Base-by-base conservation (phyloP, 2,329 filamentous ascomycete genomes). In the Cordyceps farinosa region DNA sequence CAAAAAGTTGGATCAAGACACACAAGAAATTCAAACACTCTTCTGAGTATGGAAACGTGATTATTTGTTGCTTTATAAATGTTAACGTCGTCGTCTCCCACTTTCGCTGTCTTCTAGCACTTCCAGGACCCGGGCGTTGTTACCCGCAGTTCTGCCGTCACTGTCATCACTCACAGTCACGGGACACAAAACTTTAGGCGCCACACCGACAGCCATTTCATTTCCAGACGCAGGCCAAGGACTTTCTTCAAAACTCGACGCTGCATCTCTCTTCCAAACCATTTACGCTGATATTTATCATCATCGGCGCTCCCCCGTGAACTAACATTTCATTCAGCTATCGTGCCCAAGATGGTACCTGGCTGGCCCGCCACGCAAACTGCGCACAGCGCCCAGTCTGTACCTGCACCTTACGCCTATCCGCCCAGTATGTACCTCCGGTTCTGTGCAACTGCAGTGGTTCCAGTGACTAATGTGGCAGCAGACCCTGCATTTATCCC, bases 401-500 rank as follows among this genome's bases (percentile, higher is more conserved):
- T 73, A 60, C 69, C 75, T 5, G 65, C 72, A 45, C 69, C 74
- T 15, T 78, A 78, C 66, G 71, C 73, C 60, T 80, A 79, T 66
- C 71, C 74, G 65, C 67, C 74, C 62, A 77, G 76, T 78, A 70
- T 66, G 77, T 74, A 53, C 64, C 48, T 55, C 58, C 34, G 56
- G 56, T 64, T 51, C 60, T 45, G 48, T 47, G 36, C 29, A 34
- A 51, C 47, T 27, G n/a, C 3, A 36, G 29, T 11, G 11, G 22
- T 52, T 34, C 32, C 8, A 22, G 51, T 40, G 44, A 30, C 72
- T 77, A 66, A 76, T 65, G 40, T 40, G 13, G 42, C 36, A 7
- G n/a, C 62, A 76, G 78, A 80, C 67, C 81, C 84, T 70, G 85
- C 85, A 65, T 88, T 83, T 70, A 86, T 83, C 65, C 78, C 84